Evolutionary conservation across 2,329 filamentous ascomycete genomes (phyloP), one percentile per base, ranked within the genome.

Genomic region (Penicillium hordei): DNA sequence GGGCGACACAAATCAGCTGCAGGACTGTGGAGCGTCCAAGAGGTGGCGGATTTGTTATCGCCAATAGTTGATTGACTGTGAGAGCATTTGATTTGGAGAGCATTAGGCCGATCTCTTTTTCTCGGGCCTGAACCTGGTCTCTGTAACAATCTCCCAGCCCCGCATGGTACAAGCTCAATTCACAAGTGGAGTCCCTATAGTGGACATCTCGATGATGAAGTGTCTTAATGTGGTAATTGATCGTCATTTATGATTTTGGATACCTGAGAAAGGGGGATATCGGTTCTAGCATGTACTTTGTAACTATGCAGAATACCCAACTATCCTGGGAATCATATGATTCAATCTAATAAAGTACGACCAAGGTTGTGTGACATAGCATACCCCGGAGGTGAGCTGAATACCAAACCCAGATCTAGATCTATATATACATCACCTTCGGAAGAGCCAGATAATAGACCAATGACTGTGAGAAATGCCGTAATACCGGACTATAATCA

Each of bases 31-130:
- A 65, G 62, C 58, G 23, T 50, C 57, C 43, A 34, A 38, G 36
- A 40, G 23, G 61, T 65, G 63, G 65, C 58, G 60, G 62, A 65
- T 66, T 66, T 58, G 65, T 65, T 67, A 67, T 67, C 62, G 48
- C 59, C 60, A 67, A 61, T 67, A 67, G 64, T 58, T 66, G 59
- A 67, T 66, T 66, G 65, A 64, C 48, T 63, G 49, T 33, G 19
- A n/a, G 39, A 44, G 42, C 57, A 64, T 60, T 55, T 63, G 52
- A 61, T 62, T 49, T 62, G 25, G 48, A 51, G 38, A 50, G 55
- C 46, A 51, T 34, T 62, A 64, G 63, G 57, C 61, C 60, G 60
- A 64, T 61, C 60, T 63, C 51, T 33, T 48, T 55, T 43, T 55
- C 43, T 43, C n/a, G 9, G 48, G 34, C 29, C 48, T 59, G 34